Evolutionary conservation across 2,329 filamentous ascomycete genomes (phyloP), one percentile per base, ranked within the genome.

Genomic region (Davidsoniella neocaledoniae): DNA sequence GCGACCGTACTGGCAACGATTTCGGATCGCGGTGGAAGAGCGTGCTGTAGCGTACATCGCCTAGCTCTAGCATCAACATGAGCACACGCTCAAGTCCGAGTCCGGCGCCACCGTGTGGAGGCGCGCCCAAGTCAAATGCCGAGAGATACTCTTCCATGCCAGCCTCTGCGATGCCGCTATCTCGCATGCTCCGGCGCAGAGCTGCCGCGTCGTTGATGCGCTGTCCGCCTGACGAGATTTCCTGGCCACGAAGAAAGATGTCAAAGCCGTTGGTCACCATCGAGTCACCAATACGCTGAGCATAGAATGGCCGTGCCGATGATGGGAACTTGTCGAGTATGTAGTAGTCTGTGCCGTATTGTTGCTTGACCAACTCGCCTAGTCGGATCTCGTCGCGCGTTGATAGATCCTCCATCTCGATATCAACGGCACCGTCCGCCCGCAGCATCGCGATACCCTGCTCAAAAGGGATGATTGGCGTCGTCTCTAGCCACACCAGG

Each of bases 271-370:
- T 94, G 46, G 88, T 95, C 62, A 79, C 77, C 33, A 74, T 71
- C 10, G 76, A 69, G 58, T 93, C 77, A 14, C 80, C 70, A 55
- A 94, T 85, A 25, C 81, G 81, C 75, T 94, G 88, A 1, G 88
- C 86, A 61, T 95, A 94, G 66, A 95, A 94, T 0, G 88, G 88
- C 41, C 88, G 77, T 2, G 85, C 88, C 5, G 78, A 81, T 19
- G 77, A 70, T 1, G 88, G 88, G 68, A 95, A 95, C 60, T 93
- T 94, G 72, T 95, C 88, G 39, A 95, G 73, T 55, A 95, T 82
- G 64, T 91, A 95, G 67, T 93, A 94, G 59, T 95, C 88, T 0
- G 88, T 93, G 50, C 77, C 72, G 59, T 83, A 91, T 66, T 88
- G 87, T 60, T 93, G 77, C 65, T 84, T 90, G 59, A 95, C 78